Evolutionary conservation across 176 grass and related monocot species (phyloP).

Genomic region (Paspalum notatum): DNA sequence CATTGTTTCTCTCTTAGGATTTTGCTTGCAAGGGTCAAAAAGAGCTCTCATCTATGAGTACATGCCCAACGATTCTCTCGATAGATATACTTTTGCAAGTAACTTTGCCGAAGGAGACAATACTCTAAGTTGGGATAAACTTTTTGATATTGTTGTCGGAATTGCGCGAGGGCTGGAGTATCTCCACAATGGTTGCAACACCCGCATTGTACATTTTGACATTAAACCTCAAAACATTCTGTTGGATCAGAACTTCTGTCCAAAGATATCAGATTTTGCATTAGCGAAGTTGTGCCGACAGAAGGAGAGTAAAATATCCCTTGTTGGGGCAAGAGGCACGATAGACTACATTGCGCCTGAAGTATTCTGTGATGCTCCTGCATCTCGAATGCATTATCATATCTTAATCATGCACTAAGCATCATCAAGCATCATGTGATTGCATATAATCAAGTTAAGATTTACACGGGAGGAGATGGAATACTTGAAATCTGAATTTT

Average conservation of each 20-base stretch:
- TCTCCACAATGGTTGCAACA: neutral
- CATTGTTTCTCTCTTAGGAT: constrained; percentile 42
- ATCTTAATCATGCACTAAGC: no score
- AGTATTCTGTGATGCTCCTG: no score
- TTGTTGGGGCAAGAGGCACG: constrained; percentile 18
- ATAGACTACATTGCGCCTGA: constrained; percentile 39
- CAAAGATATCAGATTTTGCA: constrained; percentile 36
- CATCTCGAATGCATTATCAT: no score
- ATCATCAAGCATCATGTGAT: no score
- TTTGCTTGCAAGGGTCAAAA: constrained; percentile 35
- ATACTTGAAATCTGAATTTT: no score
- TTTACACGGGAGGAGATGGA: no score
- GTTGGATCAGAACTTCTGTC: neutral
- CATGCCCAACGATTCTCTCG: constrained; percentile 46
- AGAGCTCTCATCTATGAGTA: constrained; percentile 46
- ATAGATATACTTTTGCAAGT: neutral
- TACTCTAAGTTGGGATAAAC: neutral
- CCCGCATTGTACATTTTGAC: neutral
- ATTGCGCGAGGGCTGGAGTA: neutral
- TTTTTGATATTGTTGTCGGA: neutral
- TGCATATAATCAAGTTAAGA: no score
- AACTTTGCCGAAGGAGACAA: neutral
- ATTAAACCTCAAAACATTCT: constrained; percentile 18
- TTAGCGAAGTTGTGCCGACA: neutral
- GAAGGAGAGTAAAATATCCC: constrained; percentile 32